Conservation (phyloP, 139 green algal genomes). For the Choricystis sp. region DNA sequence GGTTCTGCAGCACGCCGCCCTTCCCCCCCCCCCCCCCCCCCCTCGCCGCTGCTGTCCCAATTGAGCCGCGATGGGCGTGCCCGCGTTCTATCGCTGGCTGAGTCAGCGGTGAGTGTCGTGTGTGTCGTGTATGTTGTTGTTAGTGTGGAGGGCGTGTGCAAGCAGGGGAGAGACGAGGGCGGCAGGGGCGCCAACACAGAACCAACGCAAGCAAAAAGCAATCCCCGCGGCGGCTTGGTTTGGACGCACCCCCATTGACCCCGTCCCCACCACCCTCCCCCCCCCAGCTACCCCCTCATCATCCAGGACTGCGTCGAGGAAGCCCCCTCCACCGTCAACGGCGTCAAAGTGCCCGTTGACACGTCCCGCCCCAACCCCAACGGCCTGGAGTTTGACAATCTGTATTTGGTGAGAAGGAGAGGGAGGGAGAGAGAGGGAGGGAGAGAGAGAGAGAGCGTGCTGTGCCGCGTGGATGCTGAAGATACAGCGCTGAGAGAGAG, state of each 20-base stretch:
- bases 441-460: no score
- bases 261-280: not conserved
- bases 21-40: no score
- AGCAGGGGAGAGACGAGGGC: not conserved
- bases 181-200: not conserved
- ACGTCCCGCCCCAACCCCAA: constrained; percentile 83
- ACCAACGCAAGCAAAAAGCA: not conserved
- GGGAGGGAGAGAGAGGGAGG: no score
- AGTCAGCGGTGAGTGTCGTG: constrained; percentile 38
- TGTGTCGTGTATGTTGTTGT: constrained; percentile 1
- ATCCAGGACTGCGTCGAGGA: constrained; percentile 87
- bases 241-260: not conserved
- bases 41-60: no score
- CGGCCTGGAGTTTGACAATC: constrained; percentile 92
- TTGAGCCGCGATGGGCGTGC: constrained; percentile 81
- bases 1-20: no score
- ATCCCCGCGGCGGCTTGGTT: not conserved
- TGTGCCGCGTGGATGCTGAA: no score
- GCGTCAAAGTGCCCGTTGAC: constrained; percentile 76
- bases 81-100: constrained; percentile 95
- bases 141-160: no score
- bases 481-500: no score
- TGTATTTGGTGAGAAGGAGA: constrained; percentile 79
- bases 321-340: constrained; percentile 39
- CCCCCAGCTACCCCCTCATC: constrained; percentile 82